A percentile compares a stretch with the other conserved stretches of the same genome.
Conservation (phyloP, 345 rosid genomes). For the Lepidium africanum region DNA sequence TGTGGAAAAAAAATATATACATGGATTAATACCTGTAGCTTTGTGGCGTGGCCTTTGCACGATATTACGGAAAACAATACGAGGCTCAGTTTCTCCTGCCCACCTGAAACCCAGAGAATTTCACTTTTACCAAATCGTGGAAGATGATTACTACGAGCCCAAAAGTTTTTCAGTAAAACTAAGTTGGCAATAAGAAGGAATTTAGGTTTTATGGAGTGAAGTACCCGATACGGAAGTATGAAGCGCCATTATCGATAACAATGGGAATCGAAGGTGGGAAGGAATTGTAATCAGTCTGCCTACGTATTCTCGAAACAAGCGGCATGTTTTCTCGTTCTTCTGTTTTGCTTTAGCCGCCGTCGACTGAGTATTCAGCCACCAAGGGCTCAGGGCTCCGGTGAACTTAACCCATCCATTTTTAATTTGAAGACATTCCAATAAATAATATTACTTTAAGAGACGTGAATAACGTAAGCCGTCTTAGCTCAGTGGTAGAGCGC, state of each 20-base stretch:
- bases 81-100: conserved; percentile 96
- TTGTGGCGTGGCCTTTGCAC: conserved; percentile 98
- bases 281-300: conserved; percentile 68
- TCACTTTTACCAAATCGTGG: background rate
- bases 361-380: background rate
- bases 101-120: conserved; percentile 38
- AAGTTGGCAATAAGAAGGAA: background rate
- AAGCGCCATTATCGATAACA: conserved; percentile 97
- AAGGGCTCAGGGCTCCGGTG: conserved; percentile 8
- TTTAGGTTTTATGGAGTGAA: conserved; percentile 30
- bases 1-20: background rate
- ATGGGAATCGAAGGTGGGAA: conserved; percentile 71
- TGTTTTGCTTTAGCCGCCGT: background rate
- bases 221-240: conserved; percentile 94
- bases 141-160: background rate
- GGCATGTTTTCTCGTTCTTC: conserved; percentile 37
- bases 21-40: conserved; percentile 48
- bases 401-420: no score
- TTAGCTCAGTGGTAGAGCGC: conserved; percentile 89
- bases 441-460: no score
- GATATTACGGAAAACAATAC: conserved; percentile 89
- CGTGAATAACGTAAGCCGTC: no score
- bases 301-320: conserved; percentile 41
- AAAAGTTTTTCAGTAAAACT: background rate
- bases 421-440: no score